Percentiles rank a stretch among this genome's conserved stretches.
Evolutionary conservation across 768 basidiomycete genomes (phyloP).

Genomic region (Termitomyces sp.): DNA sequence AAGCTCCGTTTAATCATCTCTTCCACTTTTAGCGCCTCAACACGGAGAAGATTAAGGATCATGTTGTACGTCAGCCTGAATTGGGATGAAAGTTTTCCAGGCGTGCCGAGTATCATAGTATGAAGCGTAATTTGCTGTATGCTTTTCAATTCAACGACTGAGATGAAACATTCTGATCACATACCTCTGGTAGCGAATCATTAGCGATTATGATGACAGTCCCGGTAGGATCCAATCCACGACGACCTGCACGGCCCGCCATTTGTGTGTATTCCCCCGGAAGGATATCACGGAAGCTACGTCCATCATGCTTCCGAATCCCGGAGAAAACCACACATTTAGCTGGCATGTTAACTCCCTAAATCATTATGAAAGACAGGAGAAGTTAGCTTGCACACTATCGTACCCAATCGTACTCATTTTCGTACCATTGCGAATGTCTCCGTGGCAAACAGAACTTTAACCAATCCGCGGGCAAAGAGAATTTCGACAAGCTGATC

Average conservation of each 20-base stretch:
- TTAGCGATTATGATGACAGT: constrained; percentile 89
- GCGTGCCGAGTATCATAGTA: constrained; percentile 92
- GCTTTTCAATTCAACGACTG: background rate
- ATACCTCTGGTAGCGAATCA: constrained; percentile 83
- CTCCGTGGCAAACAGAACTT: constrained; percentile 96
- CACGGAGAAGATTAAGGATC: constrained; percentile 94
- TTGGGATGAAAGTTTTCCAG: constrained; percentile 89
- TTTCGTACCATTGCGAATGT: constrained; percentile 92
- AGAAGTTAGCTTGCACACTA: background rate
- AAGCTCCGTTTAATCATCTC: constrained; percentile 99
- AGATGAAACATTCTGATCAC: background rate
- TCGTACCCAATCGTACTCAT: constrained; percentile 9
- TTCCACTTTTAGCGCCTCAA: constrained; percentile 93
- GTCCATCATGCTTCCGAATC: constrained; percentile 93
- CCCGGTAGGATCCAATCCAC: constrained; percentile 91
- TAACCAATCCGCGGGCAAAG: constrained; percentile 93
- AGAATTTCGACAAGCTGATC: constrained; percentile 88
- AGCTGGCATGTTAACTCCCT: constrained; percentile 99
- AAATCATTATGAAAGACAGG: background rate
- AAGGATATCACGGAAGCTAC: constrained; percentile 82
- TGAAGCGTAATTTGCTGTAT: constrained; percentile 64
- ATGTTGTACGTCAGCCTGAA: constrained; percentile 99
- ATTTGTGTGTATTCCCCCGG: constrained; percentile 98
- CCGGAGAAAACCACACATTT: constrained; percentile 95
- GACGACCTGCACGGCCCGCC: constrained; percentile 96